Conservation (phyloP, 2,329 filamentous ascomycete species). For the Colletotrichum tropicale region DNA sequence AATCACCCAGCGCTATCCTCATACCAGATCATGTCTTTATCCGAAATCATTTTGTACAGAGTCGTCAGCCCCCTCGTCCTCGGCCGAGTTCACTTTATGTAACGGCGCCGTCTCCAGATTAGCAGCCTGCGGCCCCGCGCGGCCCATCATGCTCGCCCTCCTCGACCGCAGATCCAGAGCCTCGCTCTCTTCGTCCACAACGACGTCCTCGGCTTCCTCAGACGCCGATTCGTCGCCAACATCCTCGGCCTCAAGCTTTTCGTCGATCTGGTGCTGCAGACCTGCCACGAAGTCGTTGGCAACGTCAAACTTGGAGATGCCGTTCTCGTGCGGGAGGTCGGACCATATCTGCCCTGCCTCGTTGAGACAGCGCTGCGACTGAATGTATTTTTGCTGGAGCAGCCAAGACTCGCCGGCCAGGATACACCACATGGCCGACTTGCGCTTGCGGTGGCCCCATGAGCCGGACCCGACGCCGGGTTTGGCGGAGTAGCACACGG, state of each 20-base stretch:
- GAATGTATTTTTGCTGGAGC: slow-evolving; percentile 74
- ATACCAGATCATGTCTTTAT: slow-evolving; percentile 1
- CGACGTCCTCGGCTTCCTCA: slow-evolving; percentile 42
- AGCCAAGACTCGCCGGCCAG: slow-evolving; percentile 87
- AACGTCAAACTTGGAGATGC: slow-evolving; percentile 53
- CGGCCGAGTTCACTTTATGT: slow-evolving; percentile 23
- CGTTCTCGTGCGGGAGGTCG: slow-evolving; percentile 52
- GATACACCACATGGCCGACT: slow-evolving; percentile 88
- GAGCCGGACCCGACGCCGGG: slow-evolving; percentile 62
- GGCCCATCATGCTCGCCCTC: slow-evolving; percentile 59
- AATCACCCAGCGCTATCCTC: neutral
- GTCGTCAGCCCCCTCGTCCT: slow-evolving; percentile 5
- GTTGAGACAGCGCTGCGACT: slow-evolving; percentile 79
- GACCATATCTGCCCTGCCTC: slow-evolving; percentile 66
- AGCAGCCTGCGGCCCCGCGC: slow-evolving; percentile 38
- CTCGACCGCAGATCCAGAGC: slow-evolving; percentile 58
- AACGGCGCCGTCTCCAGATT: slow-evolving; percentile 58
- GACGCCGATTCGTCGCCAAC: slow-evolving; percentile 28
- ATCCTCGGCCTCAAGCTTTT: slow-evolving; percentile 44
- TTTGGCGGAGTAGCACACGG: slow-evolving; percentile 81
- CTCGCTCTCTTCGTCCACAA: slow-evolving; percentile 58
- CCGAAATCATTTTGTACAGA: slow-evolving; percentile 23
- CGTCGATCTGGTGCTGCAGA: slow-evolving; percentile 54
- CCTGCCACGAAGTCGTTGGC: slow-evolving; percentile 58
- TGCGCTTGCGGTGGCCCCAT: slow-evolving; percentile 77